Conservation (phyloP, 495 filamentous ascomycete genomes). For the Penicillium manginii region DNA sequence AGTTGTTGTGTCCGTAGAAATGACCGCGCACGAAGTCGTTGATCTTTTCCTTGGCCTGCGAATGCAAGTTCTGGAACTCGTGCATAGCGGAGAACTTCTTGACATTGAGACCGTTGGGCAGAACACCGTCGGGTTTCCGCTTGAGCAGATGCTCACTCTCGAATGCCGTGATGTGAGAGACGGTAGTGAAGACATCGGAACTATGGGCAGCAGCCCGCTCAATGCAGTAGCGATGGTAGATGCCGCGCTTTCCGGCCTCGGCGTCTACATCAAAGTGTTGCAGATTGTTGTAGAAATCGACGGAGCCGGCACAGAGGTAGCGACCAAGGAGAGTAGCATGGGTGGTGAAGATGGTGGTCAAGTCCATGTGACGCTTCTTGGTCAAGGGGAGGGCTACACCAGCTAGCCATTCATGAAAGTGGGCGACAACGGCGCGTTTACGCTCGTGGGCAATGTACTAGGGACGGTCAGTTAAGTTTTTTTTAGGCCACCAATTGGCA, state of each 20-base stretch:
- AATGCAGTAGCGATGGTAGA: constrained; percentile 98
- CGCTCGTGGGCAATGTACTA: constrained; percentile 94
- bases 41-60: constrained; percentile 95
- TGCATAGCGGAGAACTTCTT: constrained; percentile 99
- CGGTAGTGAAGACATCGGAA: constrained; percentile 96
- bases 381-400: constrained; percentile 93
- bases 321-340: constrained; percentile 93
- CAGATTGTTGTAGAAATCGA: constrained; percentile 99
- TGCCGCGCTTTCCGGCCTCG: constrained; percentile 95
- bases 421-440: constrained; percentile 86
- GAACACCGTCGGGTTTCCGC: constrained; percentile 93
- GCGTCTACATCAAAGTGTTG: constrained; percentile 96
- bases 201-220: constrained; percentile 90
- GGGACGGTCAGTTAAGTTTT: constrained; percentile 3
- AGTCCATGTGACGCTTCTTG: constrained; percentile 91
- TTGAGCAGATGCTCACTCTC: constrained; percentile 97
- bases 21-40: constrained; percentile 97
- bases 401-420: constrained; percentile 98
- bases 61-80: constrained; percentile 98
- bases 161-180: constrained; percentile 97
- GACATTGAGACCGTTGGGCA: constrained; percentile 96
- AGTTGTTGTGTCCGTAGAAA: constrained; percentile 98
- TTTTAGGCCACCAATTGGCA: not conserved
- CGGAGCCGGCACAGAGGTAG: constrained; percentile 95
- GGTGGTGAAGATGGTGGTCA: constrained; percentile 98